Evolutionary conservation across 2,329 filamentous ascomycete genomes (phyloP).

Genomic region (Phyllosticta paracitricarpa): DNA sequence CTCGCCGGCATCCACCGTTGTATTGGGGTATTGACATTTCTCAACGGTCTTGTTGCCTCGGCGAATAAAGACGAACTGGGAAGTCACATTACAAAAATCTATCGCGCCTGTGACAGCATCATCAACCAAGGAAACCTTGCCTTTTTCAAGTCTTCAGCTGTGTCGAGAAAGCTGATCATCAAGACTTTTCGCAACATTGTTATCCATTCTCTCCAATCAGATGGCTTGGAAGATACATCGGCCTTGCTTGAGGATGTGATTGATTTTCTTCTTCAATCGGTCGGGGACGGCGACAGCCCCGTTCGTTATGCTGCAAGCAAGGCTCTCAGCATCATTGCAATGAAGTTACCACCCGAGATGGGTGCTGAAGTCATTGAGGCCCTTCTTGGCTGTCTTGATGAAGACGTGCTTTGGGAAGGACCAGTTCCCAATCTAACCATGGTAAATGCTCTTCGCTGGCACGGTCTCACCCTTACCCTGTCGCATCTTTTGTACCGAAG

Average conservation of each 20-base stretch:
- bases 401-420: constrained; percentile 50
- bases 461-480: constrained; percentile 80
- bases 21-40: constrained; percentile 69
- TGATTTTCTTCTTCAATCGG: constrained; percentile 64
- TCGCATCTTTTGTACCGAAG: constrained; percentile 78
- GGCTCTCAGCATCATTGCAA: constrained; percentile 74
- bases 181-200: constrained; percentile 74
- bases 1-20: constrained; percentile 57
- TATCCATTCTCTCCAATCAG: constrained; percentile 49
- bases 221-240: constrained; percentile 24
- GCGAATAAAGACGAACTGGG: constrained; percentile 67
- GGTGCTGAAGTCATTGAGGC: constrained; percentile 79
- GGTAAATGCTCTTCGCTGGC: constrained; percentile 79
- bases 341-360: constrained; percentile 72
- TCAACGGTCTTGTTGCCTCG: constrained; percentile 63
- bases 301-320: constrained; percentile 89
- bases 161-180: constrained; percentile 71
- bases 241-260: constrained; percentile 63
- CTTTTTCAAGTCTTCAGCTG: constrained; percentile 60
- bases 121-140: constrained; percentile 41
- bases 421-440: constrained; percentile 54
- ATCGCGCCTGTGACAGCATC: constrained; percentile 52
- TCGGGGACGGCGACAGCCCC: constrained; percentile 82
- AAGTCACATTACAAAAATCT: constrained; percentile 55
- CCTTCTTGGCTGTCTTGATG: constrained; percentile 58